phyloP scores from a whole-genome alignment of 2,329 filamentous ascomycete species.

The Phoma sp. region DNA sequence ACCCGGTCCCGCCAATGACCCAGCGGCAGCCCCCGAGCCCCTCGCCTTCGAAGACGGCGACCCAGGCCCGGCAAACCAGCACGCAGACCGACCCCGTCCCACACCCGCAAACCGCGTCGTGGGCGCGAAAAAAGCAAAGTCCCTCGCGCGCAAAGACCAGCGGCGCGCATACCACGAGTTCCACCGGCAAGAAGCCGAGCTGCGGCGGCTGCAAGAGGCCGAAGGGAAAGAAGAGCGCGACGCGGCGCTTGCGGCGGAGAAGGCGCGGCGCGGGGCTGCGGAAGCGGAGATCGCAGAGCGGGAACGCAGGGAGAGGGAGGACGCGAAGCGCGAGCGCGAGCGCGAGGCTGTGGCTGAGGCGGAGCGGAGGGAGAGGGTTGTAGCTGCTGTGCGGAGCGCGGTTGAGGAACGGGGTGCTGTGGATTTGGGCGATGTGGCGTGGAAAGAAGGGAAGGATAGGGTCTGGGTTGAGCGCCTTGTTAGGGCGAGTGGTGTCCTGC shows the following conservation, averaged over 20 bases:
- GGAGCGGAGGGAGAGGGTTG: constrained; percentile 36
- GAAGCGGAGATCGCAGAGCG: constrained; percentile 53
- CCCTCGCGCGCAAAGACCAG: constrained; percentile 53
- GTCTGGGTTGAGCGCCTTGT: constrained; percentile 54
- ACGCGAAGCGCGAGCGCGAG: constrained; percentile 46
- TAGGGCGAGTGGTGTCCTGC: constrained; percentile 49
- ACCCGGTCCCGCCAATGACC: constrained; percentile 21
- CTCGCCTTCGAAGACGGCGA: constrained; percentile 18
- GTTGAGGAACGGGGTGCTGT: constrained; percentile 33
- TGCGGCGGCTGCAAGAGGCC: constrained; percentile 51
- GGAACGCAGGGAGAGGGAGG: constrained; percentile 49
- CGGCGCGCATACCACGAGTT: constrained; percentile 57
- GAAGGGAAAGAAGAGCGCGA: constrained; percentile 54
- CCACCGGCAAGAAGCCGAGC: constrained; percentile 54
- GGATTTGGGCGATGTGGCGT: constrained; percentile 50
- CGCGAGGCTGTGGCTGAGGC: constrained; percentile 46
- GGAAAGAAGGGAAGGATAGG: constrained; percentile 48
- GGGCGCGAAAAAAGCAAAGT: constrained; percentile 58
- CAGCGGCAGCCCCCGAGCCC: neutral
- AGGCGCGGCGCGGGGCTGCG: constrained; percentile 48
- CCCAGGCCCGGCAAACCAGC: constrained; percentile 43
- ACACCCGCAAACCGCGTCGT: constrained; percentile 45
- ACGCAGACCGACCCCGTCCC: constrained; percentile 26
- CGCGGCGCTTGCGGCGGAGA: constrained; percentile 49
- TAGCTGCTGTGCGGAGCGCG: constrained; percentile 38